These are phyloP conservation scores for Lolium perenne DNA, from an alignment of 176 grass and related monocot genomes.

Conservation along the genomic window DNA sequence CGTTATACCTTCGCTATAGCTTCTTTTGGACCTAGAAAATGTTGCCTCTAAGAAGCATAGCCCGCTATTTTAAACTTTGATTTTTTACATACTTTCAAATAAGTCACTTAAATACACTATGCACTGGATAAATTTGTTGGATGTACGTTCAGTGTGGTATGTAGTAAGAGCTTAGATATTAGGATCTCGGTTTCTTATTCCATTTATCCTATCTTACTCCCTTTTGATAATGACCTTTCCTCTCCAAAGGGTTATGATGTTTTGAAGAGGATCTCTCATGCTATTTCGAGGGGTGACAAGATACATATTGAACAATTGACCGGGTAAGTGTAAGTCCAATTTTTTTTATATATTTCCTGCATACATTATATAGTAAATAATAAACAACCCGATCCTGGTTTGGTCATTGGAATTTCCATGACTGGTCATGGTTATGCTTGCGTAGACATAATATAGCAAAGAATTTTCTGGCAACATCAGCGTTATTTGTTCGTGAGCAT, in stretches of 20 bases:
- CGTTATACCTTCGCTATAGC: too few relatives aligned
- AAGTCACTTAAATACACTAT: background rate
- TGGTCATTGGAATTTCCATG: background rate
- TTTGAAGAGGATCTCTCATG: constrained; percentile 76
- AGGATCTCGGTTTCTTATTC: background rate
- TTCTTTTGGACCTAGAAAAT: too few relatives aligned
- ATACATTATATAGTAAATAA: background rate
- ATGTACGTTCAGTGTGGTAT: background rate
- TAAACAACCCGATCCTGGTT: background rate
- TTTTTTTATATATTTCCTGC: constrained; percentile 11
- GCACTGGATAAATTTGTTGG: background rate
- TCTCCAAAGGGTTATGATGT: constrained; percentile 78
- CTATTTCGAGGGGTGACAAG: constrained; percentile 59
- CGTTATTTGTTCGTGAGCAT: background rate
- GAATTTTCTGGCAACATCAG: background rate
- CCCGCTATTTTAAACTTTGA: too few relatives aligned
- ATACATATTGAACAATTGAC: constrained; percentile 78
- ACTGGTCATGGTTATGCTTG: background rate
- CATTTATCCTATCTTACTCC: constrained; percentile 29
- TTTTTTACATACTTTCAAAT: background rate
- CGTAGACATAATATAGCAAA: background rate
- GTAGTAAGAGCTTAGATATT: constrained; percentile 11
- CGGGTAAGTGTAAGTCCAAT: constrained; percentile 65
- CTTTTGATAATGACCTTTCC: constrained; percentile 32
- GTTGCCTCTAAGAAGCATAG: too few relatives aligned